Evolutionary conservation across 768 basidiomycete species (phyloP), one percentile per base, ranked within the genome.

Genomic region (Mycena metata): DNA sequence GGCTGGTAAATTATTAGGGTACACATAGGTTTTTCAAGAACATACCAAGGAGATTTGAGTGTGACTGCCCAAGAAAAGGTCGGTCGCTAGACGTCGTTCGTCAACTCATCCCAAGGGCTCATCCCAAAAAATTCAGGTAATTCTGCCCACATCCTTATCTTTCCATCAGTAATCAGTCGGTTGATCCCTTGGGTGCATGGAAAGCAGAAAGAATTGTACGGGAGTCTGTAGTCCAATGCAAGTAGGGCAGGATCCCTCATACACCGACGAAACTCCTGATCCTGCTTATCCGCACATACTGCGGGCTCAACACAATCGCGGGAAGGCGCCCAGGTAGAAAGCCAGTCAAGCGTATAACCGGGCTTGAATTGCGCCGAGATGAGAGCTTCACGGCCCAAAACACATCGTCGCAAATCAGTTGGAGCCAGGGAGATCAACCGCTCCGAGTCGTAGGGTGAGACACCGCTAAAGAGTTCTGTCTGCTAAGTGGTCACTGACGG

Each of bases 301-400:
- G 8, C 39, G 19, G 10, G 24, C 24, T 7, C 13, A 26, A 36
- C 26, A 26, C 55, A 56, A 23, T 56, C 23, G 2, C 8, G 23
- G 9, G 11, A 9, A 12, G 41, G 19, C 16, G 8, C 41, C 39
- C 54, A 42, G 12, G 30, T 47, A 7, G 7, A 12, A 36, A 47
- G 19, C 43, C 57, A 59, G 45, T 43, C 57, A 13, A 30, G 15
- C 19, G 19, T 46, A 46, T 46, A 59, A 21, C 45, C 58, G 13
- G 46, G 58, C 26, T 35, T 23, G 23, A 43, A 33, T 36, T 47
- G 58, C 17, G n/a, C 45, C 24, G n/a, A 19, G 16, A 59, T 36
- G 21, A 47, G 13, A 30, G 5, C 12, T 46, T 59, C 30, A 21
- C n/a, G 43, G 30, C 43, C 15, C 17, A 59, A 12, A 30, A 30